phyloP scores from a whole-genome alignment of 2,329 filamentous ascomycete genomes.

The Parastagonospora avenae region DNA sequence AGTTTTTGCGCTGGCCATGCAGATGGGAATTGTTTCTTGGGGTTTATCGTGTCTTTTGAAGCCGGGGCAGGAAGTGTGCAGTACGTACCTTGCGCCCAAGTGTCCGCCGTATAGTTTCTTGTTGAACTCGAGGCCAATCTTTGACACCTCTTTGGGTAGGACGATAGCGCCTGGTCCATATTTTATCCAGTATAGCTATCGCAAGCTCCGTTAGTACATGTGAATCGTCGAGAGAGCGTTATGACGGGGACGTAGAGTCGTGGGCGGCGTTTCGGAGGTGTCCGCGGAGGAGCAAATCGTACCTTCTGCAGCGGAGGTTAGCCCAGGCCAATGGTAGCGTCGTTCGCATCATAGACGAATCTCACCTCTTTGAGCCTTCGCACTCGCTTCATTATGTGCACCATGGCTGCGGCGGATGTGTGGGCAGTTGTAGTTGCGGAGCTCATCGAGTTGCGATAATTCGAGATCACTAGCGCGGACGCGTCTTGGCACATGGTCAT shows the following conservation, averaged over 20 bases:
- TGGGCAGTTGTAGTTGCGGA: slow-evolving; percentile 22
- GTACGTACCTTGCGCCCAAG: slow-evolving; percentile 69
- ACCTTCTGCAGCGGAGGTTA: slow-evolving; percentile 40
- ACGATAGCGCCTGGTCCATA: slow-evolving; percentile 82
- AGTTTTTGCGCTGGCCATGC: too few relatives aligned
- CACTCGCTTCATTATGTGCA: slow-evolving; percentile 70
- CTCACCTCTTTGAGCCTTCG: slow-evolving; percentile 74
- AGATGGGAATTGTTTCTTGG: too few relatives aligned
- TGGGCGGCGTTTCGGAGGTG: slow-evolving; percentile 20
- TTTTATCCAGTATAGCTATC: slow-evolving; percentile 73
- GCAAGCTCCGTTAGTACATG: slow-evolving; percentile 5
- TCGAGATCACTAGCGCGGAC: slow-evolving; percentile 20
- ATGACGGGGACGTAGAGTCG: background rate
- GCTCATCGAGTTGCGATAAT: slow-evolving; percentile 29
- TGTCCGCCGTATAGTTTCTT: slow-evolving; percentile 67
- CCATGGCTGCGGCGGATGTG: slow-evolving; percentile 50
- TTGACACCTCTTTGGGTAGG: slow-evolving; percentile 75
- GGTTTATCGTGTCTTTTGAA: too few relatives aligned
- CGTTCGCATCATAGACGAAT: slow-evolving; percentile 15
- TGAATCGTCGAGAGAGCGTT: background rate
- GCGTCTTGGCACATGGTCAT: slow-evolving; percentile 13
- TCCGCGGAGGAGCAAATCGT: slow-evolving; percentile 18
- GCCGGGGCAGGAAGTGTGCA: slow-evolving; percentile 13
- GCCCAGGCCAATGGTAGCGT: slow-evolving; percentile 5
- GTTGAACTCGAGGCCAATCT: slow-evolving; percentile 77